phyloP scores from a whole-genome alignment of 2,329 filamentous ascomycete species.

The Fusarium praegraminearum region DNA sequence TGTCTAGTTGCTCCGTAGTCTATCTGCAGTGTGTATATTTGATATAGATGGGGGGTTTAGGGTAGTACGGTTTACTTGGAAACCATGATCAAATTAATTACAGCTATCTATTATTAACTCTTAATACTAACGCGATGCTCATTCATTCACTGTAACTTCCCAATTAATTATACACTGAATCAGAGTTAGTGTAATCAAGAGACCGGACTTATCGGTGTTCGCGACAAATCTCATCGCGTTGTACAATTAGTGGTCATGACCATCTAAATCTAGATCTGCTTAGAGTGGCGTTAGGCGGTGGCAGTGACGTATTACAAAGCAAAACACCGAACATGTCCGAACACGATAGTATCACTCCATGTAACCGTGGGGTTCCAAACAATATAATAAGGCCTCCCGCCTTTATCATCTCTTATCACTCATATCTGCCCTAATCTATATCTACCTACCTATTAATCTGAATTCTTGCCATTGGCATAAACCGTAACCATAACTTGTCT shows the following conservation, averaged over 20 bases:
- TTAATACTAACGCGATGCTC: too few relatives aligned
- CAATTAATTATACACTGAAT: neutral
- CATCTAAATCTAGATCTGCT: neutral
- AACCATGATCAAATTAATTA: too few relatives aligned
- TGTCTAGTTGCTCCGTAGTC: too few relatives aligned
- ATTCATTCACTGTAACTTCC: neutral
- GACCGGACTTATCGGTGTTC: conserved; percentile 17
- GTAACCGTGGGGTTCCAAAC: neutral
- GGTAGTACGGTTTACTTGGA: too few relatives aligned
- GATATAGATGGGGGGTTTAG: neutral
- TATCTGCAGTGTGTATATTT: neutral
- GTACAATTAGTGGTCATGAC: conserved; percentile 4
- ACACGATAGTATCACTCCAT: conserved; percentile 30
- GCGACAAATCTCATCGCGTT: neutral
- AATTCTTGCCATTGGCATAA: conserved; percentile 5
- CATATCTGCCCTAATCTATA: neutral
- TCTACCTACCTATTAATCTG: neutral
- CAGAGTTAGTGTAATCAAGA: neutral
- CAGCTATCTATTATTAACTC: too few relatives aligned
- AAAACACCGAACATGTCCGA: conserved; percentile 48
- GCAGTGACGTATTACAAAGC: conserved; percentile 59
- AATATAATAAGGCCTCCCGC: conserved; percentile 7
- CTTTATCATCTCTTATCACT: conserved; percentile 15
- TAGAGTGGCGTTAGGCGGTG: conserved; percentile 39
- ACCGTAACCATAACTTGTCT: conserved; percentile 19